Conservation (phyloP, 148 eudicot genomes). For the Persicaria maculosa region DNA sequence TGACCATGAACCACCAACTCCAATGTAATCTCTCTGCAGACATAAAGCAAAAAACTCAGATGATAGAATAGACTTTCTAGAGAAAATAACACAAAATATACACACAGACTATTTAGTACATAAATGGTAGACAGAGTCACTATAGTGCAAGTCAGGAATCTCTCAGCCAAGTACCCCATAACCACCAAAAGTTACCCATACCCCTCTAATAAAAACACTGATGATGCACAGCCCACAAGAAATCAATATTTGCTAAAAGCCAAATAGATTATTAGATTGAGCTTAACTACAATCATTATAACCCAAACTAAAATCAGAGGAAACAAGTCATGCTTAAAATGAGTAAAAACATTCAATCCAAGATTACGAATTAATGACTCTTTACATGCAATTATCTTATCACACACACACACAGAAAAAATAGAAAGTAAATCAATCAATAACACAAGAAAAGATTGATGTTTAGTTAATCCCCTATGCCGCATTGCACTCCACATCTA, state of each 20-base stretch:
- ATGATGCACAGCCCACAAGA: no score
- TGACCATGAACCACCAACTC: slow-evolving; percentile 77
- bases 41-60: slow-evolving; percentile 8
- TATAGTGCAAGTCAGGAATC: not conserved
- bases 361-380: not conserved
- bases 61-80: not conserved
- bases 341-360: not conserved
- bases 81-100: not conserved
- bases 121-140: not conserved
- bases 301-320: not conserved
- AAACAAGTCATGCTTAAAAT: not conserved
- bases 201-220: not conserved
- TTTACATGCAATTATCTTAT: no score
- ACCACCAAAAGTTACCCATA: not conserved
- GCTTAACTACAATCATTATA: not conserved
- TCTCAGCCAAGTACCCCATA: not conserved
- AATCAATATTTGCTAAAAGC: not conserved
- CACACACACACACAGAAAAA: no score
- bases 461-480: no score
- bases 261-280: not conserved
- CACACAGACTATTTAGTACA: not conserved
- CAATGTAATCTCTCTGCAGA: slow-evolving; percentile 67
- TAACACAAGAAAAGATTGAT: no score
- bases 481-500: not conserved
- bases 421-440: no score